These are phyloP conservation scores for Spergularia bocconei DNA, from an alignment of 148 eudicot species.

Conservation along the genomic window DNA sequence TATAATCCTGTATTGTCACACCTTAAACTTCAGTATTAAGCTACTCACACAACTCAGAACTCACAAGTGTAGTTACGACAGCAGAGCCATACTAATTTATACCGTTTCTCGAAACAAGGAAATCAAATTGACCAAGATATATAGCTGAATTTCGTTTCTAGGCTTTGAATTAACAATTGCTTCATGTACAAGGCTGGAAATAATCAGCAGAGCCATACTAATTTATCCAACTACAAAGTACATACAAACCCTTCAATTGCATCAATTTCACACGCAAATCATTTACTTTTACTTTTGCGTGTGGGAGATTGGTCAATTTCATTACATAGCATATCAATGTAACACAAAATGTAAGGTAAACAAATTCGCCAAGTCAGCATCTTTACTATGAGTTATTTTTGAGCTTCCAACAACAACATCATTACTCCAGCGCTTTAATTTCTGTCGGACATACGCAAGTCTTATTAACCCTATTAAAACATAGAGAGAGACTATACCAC, in stretches of 20 bases:
- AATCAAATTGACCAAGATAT: neutral
- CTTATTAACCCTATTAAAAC: too few species aligned
- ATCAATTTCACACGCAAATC: neutral
- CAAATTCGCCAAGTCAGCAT: too few species aligned
- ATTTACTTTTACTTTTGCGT: neutral
- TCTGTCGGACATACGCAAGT: too few species aligned
- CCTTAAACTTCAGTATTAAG: neutral
- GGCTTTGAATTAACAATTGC: neutral
- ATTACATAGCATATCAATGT: neutral
- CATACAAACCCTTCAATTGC: neutral
- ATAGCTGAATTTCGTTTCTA: neutral
- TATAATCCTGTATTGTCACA: slow-evolving; percentile 33
- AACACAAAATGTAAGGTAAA: neutral
- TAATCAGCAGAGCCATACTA: neutral
- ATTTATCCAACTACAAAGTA: neutral
- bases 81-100: too few species aligned
- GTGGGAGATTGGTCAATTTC: neutral
- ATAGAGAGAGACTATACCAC: too few species aligned
- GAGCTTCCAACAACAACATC: too few species aligned
- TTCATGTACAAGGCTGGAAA: neutral
- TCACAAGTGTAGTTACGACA: too few species aligned
- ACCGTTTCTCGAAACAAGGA: neutral
- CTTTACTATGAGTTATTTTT: too few species aligned
- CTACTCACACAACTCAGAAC: too few species aligned
- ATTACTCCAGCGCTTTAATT: too few species aligned